Evolutionary conservation across 1,284 basidiomycete genomes (phyloP), one percentile per base, ranked within the genome.

Genomic region (Inonotus hispidus): DNA sequence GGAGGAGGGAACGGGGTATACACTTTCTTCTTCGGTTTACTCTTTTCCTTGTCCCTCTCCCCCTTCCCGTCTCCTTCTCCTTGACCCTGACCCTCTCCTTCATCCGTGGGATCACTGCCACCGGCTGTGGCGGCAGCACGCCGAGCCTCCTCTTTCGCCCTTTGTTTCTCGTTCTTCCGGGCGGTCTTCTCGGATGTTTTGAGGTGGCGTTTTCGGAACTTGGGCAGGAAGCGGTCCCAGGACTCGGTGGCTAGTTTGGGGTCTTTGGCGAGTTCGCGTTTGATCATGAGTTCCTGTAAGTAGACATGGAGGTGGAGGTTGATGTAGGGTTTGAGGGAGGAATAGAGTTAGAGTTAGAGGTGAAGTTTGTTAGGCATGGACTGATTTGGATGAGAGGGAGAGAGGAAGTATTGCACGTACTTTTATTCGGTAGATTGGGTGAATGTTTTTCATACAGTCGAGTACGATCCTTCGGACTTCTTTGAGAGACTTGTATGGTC

Each of bases 391-490:
- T 47, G 41, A 57, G 21, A 53, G 35, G n/a, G 23, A 38, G 61
- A 64, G 52, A 29, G 25, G 50, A 37, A 46, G 29, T 45, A 21
- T 53, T 50, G 41, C 41, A 67, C 75, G 27, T 39, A 91, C 93
- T 75, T 99, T 99, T 77, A 99, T 99, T 67, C 95, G 89, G 73
- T 99, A 99, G 71, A 99, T 99, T 2, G 97, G 97, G 71, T 99
- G 97, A 56, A 99, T 91, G 71, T 99, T 99, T 77, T 93, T 96
- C 93, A 99, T 97, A 77, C 97, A 99, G 73, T 99, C 97, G 56
- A 98, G 75, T 29, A 99, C 85, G 67, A 99, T 98, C 62, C 95
- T 75, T 60, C 97, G 83, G 3, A 99, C 96, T 72, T 98, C 95
- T 73, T 98, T 99, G 43, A 99, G 77, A 0, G 91, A 89, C 72